phyloP scores from a whole-genome alignment of 352 stramenopile species.

The Plasmopara halstedii region DNA sequence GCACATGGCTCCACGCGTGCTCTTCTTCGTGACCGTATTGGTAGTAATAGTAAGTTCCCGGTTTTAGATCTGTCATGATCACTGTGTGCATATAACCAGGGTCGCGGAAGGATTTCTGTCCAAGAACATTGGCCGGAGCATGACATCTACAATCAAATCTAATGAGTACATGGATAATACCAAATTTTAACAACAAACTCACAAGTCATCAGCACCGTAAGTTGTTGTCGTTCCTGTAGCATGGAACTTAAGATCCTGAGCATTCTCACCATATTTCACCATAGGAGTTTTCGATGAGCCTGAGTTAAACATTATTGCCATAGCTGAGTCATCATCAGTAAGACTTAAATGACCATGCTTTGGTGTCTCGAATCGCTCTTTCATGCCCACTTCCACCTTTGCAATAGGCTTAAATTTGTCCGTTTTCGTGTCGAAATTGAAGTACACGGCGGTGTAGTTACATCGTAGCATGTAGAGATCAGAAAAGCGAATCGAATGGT shows the following conservation, averaged over 20 bases:
- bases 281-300: conserved; percentile 35
- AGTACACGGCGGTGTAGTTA: conserved; percentile 59
- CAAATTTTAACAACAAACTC: conserved; percentile 3
- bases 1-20: conserved; percentile 36
- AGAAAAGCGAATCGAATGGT: conserved; percentile 47
- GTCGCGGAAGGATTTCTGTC: conserved; percentile 40
- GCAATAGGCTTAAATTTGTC: conserved; percentile 20
- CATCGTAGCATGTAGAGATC: conserved; percentile 68
- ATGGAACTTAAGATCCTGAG: conserved; percentile 13
- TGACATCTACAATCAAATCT: conserved; percentile 34
- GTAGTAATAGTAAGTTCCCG: conserved; percentile 46
- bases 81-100: conserved; percentile 63
- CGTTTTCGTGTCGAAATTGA: conserved; percentile 22
- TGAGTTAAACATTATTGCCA: conserved; percentile 72
- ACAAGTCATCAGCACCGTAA: conserved; percentile 52
- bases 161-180: background rate
- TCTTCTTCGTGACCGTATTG: conserved; percentile 44
- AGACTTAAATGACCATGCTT: conserved; percentile 72
- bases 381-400: conserved; percentile 35
- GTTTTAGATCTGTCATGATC: conserved; percentile 36
- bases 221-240: conserved; percentile 42
- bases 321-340: conserved; percentile 37
- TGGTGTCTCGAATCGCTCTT: conserved; percentile 38
- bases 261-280: conserved; percentile 32
- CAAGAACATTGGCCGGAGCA: conserved; percentile 33